Evolutionary conservation across 2,329 filamentous ascomycete genomes (phyloP).

Genomic region (Dactylellina drechsleri): DNA sequence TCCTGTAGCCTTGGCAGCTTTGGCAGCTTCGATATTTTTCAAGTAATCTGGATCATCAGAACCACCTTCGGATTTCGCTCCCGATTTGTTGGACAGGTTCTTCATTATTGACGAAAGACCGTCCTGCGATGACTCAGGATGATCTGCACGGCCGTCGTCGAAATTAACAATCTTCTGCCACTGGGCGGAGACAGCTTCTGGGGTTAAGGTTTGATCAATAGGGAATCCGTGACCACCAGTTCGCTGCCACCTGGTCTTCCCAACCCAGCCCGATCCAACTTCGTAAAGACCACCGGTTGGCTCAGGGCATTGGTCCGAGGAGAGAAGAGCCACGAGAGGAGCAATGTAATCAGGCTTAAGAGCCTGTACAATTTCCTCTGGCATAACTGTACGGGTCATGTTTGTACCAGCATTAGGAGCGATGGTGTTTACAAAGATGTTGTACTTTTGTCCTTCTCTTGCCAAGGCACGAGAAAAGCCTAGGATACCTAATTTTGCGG

Average conservation of each 20-base stretch:
- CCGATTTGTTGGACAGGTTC: slow-evolving; percentile 82
- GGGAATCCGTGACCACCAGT: slow-evolving; percentile 91
- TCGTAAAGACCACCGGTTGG: slow-evolving; percentile 91
- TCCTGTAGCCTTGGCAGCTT: slow-evolving; percentile 75
- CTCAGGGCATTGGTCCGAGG: slow-evolving; percentile 84
- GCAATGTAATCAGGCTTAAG: slow-evolving; percentile 99
- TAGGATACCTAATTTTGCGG: slow-evolving; percentile 90
- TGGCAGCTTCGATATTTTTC: slow-evolving; percentile 77
- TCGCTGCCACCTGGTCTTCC: slow-evolving; percentile 93
- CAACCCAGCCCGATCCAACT: slow-evolving; percentile 92
- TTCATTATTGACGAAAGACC: slow-evolving; percentile 81
- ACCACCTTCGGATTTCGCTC: slow-evolving; percentile 64
- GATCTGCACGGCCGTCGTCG: slow-evolving; percentile 84
- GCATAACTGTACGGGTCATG: slow-evolving; percentile 93
- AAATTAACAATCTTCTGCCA: slow-evolving; percentile 87
- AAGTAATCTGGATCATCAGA: slow-evolving; percentile 67
- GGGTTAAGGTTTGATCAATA: slow-evolving; percentile 80
- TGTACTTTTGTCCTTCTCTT: slow-evolving; percentile 93
- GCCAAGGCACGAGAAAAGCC: slow-evolving; percentile 94
- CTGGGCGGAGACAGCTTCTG: slow-evolving; percentile 80
- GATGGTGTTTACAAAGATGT: slow-evolving; percentile 98
- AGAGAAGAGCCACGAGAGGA: slow-evolving; percentile 86
- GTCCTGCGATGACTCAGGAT: slow-evolving; percentile 81
- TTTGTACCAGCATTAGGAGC: slow-evolving; percentile 95
- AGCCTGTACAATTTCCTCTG: slow-evolving; percentile 96